Evolutionary conservation across 202 grass and related monocot genomes (phyloP), one percentile per base, ranked within the genome.

Genomic region (Brachypodium distachyon): DNA sequence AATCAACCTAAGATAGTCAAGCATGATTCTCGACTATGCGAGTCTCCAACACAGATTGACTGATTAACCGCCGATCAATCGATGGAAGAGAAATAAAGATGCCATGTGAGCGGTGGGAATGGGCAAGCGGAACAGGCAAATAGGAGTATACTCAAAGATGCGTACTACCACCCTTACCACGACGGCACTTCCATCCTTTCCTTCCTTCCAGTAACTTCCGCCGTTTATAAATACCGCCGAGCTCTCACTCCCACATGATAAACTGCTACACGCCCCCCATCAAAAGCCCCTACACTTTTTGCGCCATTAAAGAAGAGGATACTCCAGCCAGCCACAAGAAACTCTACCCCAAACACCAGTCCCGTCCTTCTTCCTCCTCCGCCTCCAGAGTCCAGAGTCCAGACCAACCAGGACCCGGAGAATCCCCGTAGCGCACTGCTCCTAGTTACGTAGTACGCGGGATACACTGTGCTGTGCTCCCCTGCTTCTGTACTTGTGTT

Each of bases 171-270:
- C 53, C 80, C 54, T 40, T 3, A 12, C 61, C 69, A 64, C 74
- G 81, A 82, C 73, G 91, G 84, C 49, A 76, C 50, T n/a, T 54
- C 38, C 33, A n/a, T n/a, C n/a, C n/a, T n/a, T n/a, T n/a, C n/a
- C n/a, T n/a, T n/a, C n/a, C n/a, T 67, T 79, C 76, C 88, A n/a
- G 87, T 80, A 77, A 88, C 83, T 83, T 90, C 84, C 59, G 5
- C 70, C 67, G 0, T 77, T 87, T n/a, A 93, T 90, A 93, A 88
- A 90, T 88, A 88, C 22, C 36, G 13, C 12, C 63, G 28, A 77
- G 84, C 69, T 67, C 90, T 78, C 84, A 82, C 62, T 82, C 72
- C 78, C 81, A 72, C 82, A 87, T 34, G 68, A 33, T 53, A 34
- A 74, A 71, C 68, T 39, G 42, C 36, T 4, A n/a, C n/a, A n/a